phyloP scores from a whole-genome alignment of 495 filamentous ascomycete species.

The Acidomyces sp. region DNA sequence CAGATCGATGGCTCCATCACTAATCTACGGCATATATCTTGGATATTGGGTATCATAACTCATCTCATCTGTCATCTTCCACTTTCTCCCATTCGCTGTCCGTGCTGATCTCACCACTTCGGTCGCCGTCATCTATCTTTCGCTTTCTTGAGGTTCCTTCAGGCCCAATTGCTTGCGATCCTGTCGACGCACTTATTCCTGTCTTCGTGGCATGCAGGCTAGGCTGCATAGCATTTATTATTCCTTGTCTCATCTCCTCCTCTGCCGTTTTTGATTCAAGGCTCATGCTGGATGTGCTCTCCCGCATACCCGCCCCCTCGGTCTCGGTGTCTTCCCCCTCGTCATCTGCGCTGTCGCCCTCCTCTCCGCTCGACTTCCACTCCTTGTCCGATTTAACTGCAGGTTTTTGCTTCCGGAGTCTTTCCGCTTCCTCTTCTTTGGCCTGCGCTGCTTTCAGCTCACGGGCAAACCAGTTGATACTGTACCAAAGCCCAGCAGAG shows the following conservation, averaged over 20 bases:
- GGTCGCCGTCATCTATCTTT: slow-evolving; percentile 6
- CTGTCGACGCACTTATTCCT: slow-evolving; percentile 3
- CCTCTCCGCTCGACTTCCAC: slow-evolving; percentile 22
- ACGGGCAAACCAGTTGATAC: slow-evolving; percentile 89
- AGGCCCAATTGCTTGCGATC: neutral
- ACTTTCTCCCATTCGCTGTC: slow-evolving; percentile 37
- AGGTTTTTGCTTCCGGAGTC: slow-evolving; percentile 30
- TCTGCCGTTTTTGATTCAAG: neutral
- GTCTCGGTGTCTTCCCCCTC: slow-evolving; percentile 27
- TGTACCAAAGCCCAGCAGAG: slow-evolving; percentile 71
- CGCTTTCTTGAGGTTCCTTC: slow-evolving; percentile 5
- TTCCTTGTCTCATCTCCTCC: neutral
- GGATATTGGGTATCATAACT: neutral
- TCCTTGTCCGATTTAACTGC: slow-evolving; percentile 24
- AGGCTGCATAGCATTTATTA: slow-evolving; percentile 2
- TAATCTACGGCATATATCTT: no score
- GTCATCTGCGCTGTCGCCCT: slow-evolving; percentile 21
- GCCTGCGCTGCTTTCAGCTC: slow-evolving; percentile 58
- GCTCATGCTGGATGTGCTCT: slow-evolving; percentile 2
- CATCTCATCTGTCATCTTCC: slow-evolving; percentile 13
- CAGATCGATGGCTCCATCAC: no score
- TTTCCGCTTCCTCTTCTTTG: slow-evolving; percentile 49
- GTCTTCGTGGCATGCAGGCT: neutral
- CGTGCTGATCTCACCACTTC: slow-evolving; percentile 27
- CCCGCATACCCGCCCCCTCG: slow-evolving; percentile 21